Evolutionary conservation across 2,329 filamentous ascomycete genomes (phyloP), one percentile per base, ranked within the genome.

Genomic region (Hypoxylon sp.): DNA sequence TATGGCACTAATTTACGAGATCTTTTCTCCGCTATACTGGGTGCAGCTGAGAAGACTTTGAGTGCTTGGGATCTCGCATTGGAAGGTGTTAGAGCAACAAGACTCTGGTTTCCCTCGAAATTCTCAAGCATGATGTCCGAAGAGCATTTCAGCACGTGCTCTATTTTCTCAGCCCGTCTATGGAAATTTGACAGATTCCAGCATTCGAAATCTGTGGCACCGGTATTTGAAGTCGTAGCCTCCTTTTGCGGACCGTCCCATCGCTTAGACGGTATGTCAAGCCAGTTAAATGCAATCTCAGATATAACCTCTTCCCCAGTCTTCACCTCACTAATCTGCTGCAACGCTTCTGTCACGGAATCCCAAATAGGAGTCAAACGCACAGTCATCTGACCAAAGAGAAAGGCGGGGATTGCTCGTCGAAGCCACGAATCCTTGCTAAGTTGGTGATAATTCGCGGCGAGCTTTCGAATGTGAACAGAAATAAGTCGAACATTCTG

Each of bases 371-470:
- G 94, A 0, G 94, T 88, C 71, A 98, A 85, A 72, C 92, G 93
- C 53, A 97, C 90, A 0, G 94, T 96, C 66, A 98, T 86, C 80
- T 98, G 87, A 53, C 96, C 96, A 74, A 98, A 97, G 74, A 94
- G 90, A 75, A 94, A 98, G 0, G 88, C 86, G 0, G 94, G 92
- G 31, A 98, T 86, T 5, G 94, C 89, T 73, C 87, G 86, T 65
- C 87, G 85, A 70, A 97, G 81, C 88, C 91, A 92, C 1, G 87
- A 87, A 39, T 87, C 84, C 1, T 87, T 81, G 44, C 84, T 82
- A 9, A 91, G 77, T 24, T 86, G 83, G 5, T 86, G 81, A 77
- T 96, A 97, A 31, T 81, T 81, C 59, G 85, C 81, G 13, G 91
- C 85, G 47, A 98, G 85, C 75, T 93, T 94, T 51, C 95, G 91